Percentiles rank a stretch among this genome's conserved stretches.
phyloP scores from a whole-genome alignment of 73 alveolate genomes.

The Blepharisma stoltei region DNA sequence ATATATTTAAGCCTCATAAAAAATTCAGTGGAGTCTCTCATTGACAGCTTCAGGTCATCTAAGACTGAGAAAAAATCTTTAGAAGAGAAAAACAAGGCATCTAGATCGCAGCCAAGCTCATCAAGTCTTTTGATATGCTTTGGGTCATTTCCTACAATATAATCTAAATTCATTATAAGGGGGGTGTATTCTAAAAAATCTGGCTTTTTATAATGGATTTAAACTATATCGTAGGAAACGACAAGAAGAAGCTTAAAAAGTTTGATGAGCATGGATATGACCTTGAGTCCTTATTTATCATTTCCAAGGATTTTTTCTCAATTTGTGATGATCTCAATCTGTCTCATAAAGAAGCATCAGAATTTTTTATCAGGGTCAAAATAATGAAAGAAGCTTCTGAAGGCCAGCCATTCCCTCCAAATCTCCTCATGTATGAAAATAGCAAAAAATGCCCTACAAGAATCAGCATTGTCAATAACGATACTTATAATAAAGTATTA shows the following conservation, averaged over 20 bases:
- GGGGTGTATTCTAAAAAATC: too few relatives aligned
- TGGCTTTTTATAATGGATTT: too few relatives aligned
- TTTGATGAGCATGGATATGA: constrained; percentile 14
- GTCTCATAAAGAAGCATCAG: not conserved
- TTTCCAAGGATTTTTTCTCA: constrained; percentile 10
- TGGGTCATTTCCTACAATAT: not conserved
- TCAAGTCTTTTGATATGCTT: not conserved
- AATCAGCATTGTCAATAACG: not conserved
- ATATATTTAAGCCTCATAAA: constrained; percentile 1
- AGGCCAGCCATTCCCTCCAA: not conserved
- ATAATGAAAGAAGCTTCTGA: not conserved
- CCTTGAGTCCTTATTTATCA: not conserved
- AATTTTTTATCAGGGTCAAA: constrained; percentile 8
- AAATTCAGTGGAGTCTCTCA: not conserved
- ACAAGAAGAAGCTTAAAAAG: not conserved
- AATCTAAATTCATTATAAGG: constrained; percentile 12
- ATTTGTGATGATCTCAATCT: constrained; percentile 5
- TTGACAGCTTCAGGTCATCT: not conserved
- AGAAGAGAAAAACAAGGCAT: not conserved
- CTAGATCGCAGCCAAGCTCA: constrained; percentile 23
- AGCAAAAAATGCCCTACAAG: constrained; percentile 10
- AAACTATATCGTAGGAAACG: not conserved
- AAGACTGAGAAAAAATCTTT: constrained; percentile 6
- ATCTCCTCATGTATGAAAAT: constrained; percentile 1
- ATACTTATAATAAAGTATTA: not conserved